These are phyloP conservation scores for Fusarium humuli DNA, from an alignment of 2,329 filamentous ascomycete genomes.

Conservation along the genomic window DNA sequence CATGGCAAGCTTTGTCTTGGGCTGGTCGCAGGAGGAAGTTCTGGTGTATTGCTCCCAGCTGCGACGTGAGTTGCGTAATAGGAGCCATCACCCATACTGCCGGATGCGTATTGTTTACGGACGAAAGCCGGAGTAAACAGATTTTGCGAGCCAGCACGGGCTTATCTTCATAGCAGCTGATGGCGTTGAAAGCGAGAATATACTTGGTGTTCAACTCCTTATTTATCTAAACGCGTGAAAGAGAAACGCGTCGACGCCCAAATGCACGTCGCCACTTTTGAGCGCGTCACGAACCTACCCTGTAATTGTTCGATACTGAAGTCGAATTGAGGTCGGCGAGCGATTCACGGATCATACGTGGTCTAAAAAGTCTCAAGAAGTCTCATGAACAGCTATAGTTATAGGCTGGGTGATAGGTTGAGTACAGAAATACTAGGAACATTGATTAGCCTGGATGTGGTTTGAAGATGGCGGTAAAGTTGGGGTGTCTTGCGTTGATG, in stretches of 20 bases:
- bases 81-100: slow-evolving; percentile 20
- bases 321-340: too few species aligned
- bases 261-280: neutral
- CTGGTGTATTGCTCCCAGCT: slow-evolving; percentile 27
- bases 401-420: too few species aligned
- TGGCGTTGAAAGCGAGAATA: neutral
- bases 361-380: too few species aligned
- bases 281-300: neutral
- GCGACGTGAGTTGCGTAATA: slow-evolving; percentile 5
- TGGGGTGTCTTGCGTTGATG: too few species aligned
- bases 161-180: too few species aligned
- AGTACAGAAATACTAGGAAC: too few species aligned
- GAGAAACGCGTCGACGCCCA: neutral
- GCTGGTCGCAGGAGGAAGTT: slow-evolving; percentile 24
- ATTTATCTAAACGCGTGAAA: neutral
- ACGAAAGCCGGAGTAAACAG: slow-evolving; percentile 4
- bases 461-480: too few species aligned
- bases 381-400: too few species aligned
- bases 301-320: neutral
- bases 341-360: too few species aligned
- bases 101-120: slow-evolving; percentile 20
- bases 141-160: too few species aligned
- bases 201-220: too few species aligned
- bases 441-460: too few species aligned
- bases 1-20: slow-evolving; percentile 21